These are phyloP conservation scores for Citrus sp. DNA, from an alignment of 345 rosid species.

Conservation along the genomic window DNA sequence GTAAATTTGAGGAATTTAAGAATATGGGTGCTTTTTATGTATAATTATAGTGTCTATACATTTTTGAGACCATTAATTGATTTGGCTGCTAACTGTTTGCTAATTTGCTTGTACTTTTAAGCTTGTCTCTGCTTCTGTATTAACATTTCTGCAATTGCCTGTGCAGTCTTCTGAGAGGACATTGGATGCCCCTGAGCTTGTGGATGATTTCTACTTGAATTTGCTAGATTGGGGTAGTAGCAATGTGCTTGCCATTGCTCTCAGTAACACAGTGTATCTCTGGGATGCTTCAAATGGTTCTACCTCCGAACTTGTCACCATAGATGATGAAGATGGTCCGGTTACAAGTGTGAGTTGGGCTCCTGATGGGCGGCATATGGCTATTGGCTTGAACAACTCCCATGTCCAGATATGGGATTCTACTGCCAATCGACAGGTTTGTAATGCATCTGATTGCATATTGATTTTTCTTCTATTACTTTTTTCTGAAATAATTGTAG, in stretches of 20 bases:
- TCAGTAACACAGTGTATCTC: slow-evolving; percentile 21
- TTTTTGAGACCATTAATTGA: background rate
- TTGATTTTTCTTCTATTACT: background rate
- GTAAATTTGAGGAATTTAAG: background rate
- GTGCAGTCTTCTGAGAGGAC: slow-evolving; percentile 32
- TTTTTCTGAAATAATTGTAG: background rate
- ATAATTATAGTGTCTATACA: background rate
- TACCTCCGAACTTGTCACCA: slow-evolving; percentile 13
- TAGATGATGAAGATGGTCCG: slow-evolving; percentile 13
- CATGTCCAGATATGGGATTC: slow-evolving; percentile 33
- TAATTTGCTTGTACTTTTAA: background rate
- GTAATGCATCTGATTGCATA: background rate
- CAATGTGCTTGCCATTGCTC: slow-evolving; percentile 35
- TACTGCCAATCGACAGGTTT: background rate
- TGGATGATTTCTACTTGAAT: slow-evolving; percentile 36
- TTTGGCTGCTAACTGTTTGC: background rate
- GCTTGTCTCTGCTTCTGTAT: background rate
- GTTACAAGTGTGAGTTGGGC: slow-evolving; percentile 34
- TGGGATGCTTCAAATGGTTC: slow-evolving; percentile 33
- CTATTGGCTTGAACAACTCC: slow-evolving; percentile 36
- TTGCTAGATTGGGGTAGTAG: slow-evolving; percentile 36
- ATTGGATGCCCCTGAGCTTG: slow-evolving; percentile 36
- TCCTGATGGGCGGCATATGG: slow-evolving; percentile 27
- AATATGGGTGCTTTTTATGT: background rate
- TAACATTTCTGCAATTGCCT: background rate